Evolutionary conservation across 768 basidiomycete genomes (phyloP).

Genomic region (Naematelia aurantialba): DNA sequence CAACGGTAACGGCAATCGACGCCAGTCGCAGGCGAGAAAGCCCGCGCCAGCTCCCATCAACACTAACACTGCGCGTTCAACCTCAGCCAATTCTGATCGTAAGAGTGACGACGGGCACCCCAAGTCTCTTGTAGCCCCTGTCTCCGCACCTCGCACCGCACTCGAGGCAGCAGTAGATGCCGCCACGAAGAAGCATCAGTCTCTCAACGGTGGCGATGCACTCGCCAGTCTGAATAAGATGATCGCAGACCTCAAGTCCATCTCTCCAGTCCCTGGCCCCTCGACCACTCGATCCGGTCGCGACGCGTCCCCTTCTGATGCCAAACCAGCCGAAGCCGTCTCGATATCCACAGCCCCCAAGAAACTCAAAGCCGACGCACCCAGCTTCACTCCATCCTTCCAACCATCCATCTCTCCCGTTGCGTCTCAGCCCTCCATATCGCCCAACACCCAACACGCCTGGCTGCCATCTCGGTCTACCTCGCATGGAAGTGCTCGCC

Average conservation of each 20-base stretch:
- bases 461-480: constrained; percentile 10
- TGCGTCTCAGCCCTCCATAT: constrained; percentile 21
- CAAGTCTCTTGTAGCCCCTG: neutral
- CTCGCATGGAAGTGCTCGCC: constrained; percentile 14
- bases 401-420: constrained; percentile 28
- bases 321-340: neutral
- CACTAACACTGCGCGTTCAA: constrained; percentile 7
- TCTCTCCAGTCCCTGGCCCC: constrained; percentile 52
- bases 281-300: constrained; percentile 6
- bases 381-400: constrained; percentile 39
- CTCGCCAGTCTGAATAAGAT: constrained; percentile 67
- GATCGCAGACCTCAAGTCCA: constrained; percentile 87
- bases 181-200: constrained; percentile 24
- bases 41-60: no score
- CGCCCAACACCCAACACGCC: constrained; percentile 12
- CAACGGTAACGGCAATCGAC: neutral
- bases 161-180: constrained; percentile 37
- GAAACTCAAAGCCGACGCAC: constrained; percentile 45
- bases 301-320: neutral
- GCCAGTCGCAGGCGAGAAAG: constrained; percentile 19
- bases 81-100: constrained; percentile 9
- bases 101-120: neutral
- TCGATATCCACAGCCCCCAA: constrained; percentile 11
- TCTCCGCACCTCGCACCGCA: constrained; percentile 17
- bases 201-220: constrained; percentile 26